Percentiles rank a stretch among this genome's conserved stretches.
phyloP scores from a whole-genome alignment of 176 grass and related monocot species.

The Saccharum officinarum region DNA sequence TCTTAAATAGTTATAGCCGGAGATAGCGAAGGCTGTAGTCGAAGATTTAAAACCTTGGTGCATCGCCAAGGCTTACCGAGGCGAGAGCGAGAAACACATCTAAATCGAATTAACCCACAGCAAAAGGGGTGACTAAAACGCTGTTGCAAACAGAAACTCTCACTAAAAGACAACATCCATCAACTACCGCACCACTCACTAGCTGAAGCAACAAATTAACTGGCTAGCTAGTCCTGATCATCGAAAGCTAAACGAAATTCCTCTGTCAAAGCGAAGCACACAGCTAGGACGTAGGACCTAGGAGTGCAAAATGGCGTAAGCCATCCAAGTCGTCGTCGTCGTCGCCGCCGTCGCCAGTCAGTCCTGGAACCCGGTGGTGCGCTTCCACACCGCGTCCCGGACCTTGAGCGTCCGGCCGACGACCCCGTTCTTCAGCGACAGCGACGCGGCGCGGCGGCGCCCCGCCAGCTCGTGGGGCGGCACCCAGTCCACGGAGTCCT shows the following conservation, averaged over 20 bases:
- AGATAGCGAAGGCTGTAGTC: no score
- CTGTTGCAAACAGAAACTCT: not conserved
- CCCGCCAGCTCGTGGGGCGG: conserved; percentile 84
- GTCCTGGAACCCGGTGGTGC: conserved; percentile 82
- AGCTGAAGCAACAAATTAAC: not conserved
- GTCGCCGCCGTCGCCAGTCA: not conserved
- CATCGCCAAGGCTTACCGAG: no score
- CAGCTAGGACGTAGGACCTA: not conserved
- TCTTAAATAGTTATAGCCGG: no score
- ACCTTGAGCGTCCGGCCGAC: conserved; percentile 85
- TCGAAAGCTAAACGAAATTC: not conserved
- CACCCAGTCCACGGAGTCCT: conserved; percentile 25
- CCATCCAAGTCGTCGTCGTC: not conserved
- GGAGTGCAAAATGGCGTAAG: not conserved
- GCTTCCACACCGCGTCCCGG: conserved; percentile 89
- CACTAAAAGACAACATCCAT: not conserved
- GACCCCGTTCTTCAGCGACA: conserved; percentile 66
- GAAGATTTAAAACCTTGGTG: no score
- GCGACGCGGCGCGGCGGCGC: conserved; percentile 54
- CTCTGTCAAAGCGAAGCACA: conserved; percentile 9
- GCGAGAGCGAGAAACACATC: not conserved
- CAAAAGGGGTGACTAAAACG: not conserved
- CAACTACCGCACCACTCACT: not conserved
- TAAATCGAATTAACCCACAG: not conserved
- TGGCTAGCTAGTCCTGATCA: not conserved